Percentiles rank a stretch among this genome's conserved stretches.
phyloP scores from a whole-genome alignment of 106 monocot genomes.

The Iris macrosiphon region DNA sequence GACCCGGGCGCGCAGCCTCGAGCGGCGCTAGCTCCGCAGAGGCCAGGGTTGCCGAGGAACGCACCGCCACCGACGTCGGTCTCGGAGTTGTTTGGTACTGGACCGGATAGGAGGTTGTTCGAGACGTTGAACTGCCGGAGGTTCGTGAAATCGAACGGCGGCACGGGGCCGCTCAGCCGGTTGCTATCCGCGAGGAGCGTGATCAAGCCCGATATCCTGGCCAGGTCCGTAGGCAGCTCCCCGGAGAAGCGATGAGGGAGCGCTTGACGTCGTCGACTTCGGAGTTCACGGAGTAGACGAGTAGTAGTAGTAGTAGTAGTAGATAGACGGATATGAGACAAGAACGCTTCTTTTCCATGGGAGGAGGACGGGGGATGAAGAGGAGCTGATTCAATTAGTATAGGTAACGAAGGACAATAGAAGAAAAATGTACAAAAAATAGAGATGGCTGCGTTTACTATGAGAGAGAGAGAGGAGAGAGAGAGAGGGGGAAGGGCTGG shows the following conservation, averaged over 20 bases:
- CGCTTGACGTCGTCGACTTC: conserved; percentile 4
- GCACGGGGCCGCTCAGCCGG: conserved; percentile 15
- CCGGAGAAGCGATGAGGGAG: conserved; percentile 33
- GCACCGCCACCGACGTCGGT: background rate
- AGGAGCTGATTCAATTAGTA: no score
- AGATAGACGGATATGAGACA: conserved; percentile 12
- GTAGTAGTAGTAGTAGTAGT: conserved; percentile 8
- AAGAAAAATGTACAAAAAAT: no score
- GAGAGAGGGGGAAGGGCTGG: no score
- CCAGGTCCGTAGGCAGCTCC: conserved; percentile 11
- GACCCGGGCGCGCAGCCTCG: conserved; percentile 3
- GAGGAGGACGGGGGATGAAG: no score
- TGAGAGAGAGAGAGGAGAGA: no score
- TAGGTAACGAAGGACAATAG: no score
- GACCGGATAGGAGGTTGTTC: conserved; percentile 18
- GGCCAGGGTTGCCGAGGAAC: conserved; percentile 19
- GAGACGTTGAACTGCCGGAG: conserved; percentile 15
- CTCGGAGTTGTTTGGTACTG: background rate
- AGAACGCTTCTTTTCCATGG: conserved; percentile 2
- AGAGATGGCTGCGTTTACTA: no score
- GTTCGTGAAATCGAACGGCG: conserved; percentile 1
- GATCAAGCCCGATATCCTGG: conserved; percentile 10
- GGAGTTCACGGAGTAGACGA: background rate
- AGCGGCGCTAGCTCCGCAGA: conserved; percentile 22
- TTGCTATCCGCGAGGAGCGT: conserved; percentile 11